These are phyloP conservation scores for Eutrema japonicum DNA, from an alignment of 345 rosid species.

Conservation along the genomic window DNA sequence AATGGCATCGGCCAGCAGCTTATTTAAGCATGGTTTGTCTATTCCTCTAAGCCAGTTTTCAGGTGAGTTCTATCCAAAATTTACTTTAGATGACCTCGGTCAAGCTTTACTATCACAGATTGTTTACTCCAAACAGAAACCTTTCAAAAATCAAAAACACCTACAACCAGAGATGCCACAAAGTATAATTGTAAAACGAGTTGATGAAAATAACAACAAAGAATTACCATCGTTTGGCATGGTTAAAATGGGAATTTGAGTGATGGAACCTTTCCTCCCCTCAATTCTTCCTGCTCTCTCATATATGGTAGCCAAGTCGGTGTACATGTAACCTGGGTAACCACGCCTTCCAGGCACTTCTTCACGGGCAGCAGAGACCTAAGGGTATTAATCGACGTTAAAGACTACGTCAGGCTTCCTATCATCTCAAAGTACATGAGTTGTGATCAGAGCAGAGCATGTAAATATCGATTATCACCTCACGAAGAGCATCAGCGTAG, in stretches of 20 bases:
- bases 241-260: constrained; percentile 87
- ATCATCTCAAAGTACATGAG: constrained; percentile 17
- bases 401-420: not conserved
- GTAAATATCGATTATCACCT: constrained; percentile 49
- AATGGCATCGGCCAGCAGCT: not conserved
- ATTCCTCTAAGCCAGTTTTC: constrained; percentile 22
- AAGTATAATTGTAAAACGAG: not conserved
- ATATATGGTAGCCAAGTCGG: constrained; percentile 86
- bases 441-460: constrained; percentile 28
- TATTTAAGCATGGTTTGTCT: constrained; percentile 1
- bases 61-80: constrained; percentile 10
- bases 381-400: constrained; percentile 28
- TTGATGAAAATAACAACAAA: constrained; percentile 1
- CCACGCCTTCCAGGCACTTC: constrained; percentile 97
- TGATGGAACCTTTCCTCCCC: constrained; percentile 87
- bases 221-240: constrained; percentile 89
- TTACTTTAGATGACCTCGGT: constrained; percentile 6
- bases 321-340: constrained; percentile 93
- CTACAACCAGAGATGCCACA: not conserved
- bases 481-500: constrained; percentile 95
- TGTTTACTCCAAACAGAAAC: not conserved
- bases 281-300: constrained; percentile 93
- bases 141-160: constrained; percentile 3
- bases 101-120: constrained; percentile 5
- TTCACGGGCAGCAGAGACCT: constrained; percentile 95